These are phyloP conservation scores for Colletotrichum costaricense DNA, from an alignment of 2,329 filamentous ascomycete genomes.

Conservation along the genomic window DNA sequence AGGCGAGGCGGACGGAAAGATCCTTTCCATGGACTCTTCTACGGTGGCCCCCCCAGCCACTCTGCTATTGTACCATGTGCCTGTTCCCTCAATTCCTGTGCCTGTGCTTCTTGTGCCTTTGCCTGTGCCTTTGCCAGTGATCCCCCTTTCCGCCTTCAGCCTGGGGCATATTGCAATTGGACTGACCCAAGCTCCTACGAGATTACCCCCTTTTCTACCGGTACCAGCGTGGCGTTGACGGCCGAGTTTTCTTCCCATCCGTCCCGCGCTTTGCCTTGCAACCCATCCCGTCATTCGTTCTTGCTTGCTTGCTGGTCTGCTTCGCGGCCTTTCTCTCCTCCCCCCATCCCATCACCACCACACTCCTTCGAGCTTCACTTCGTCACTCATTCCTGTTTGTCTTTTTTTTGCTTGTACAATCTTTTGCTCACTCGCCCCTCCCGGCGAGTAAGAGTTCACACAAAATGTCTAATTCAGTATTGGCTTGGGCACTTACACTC, in stretches of 20 bases:
- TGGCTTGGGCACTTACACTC: constrained; percentile 35
- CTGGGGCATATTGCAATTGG: constrained; percentile 34
- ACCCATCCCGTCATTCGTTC: constrained; percentile 34
- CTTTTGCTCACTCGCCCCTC: constrained; percentile 31
- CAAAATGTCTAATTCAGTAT: constrained; percentile 36
- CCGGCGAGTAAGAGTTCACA: constrained; percentile 32
- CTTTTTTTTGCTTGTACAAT: constrained; percentile 27
- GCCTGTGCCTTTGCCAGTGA: constrained; percentile 10
- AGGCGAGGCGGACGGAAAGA: constrained; percentile 34
- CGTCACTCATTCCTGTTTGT: constrained; percentile 33
- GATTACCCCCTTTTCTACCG: constrained; percentile 34
- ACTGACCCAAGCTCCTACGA: constrained; percentile 32
- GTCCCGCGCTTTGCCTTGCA: constrained; percentile 32
- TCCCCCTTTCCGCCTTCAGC: constrained; percentile 34
- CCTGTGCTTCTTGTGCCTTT: background rate
- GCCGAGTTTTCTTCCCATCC: constrained; percentile 36
- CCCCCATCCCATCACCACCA: constrained; percentile 25
- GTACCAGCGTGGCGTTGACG: constrained; percentile 30
- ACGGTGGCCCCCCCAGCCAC: constrained; percentile 30
- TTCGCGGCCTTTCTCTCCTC: constrained; percentile 30
- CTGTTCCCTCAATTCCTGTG: background rate
- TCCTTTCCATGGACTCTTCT: constrained; percentile 30
- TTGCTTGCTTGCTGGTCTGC: constrained; percentile 36
- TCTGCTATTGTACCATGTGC: background rate
- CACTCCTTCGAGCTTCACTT: constrained; percentile 33